A percentile compares a stretch with the other conserved stretches of the same genome.
These are phyloP conservation scores for Candida morakotiae DNA, from an alignment of 805 yeast species.

Conservation along the genomic window DNA sequence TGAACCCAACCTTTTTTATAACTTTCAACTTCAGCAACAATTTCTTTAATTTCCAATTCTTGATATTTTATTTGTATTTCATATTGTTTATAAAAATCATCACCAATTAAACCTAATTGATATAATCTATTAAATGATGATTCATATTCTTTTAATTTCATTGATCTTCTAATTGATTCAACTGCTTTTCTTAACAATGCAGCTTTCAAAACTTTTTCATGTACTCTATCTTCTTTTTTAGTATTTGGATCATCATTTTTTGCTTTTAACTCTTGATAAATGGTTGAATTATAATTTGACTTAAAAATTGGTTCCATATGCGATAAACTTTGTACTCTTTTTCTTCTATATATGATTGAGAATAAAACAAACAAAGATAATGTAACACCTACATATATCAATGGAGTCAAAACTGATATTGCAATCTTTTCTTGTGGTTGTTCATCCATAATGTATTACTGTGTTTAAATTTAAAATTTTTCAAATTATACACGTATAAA, in stretches of 20 bases:
- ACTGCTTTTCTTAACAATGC: conserved; percentile 62
- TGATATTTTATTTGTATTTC: conserved; percentile 72
- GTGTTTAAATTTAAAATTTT: conserved; percentile 3
- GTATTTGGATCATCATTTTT: conserved; percentile 36
- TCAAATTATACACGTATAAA: conserved; percentile 5
- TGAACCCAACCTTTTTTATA: conserved; percentile 79
- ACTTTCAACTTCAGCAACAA: conserved; percentile 69
- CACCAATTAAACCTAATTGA: conserved; percentile 88
- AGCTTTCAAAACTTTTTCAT: conserved; percentile 70
- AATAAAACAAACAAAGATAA: conserved; percentile 64
- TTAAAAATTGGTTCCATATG: conserved; percentile 70
- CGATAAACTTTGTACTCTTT: conserved; percentile 49
- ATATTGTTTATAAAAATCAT: conserved; percentile 77
- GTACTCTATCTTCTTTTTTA: conserved; percentile 49
- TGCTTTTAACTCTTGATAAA: conserved; percentile 57
- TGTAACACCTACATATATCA: conserved; percentile 69
- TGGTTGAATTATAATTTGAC: conserved; percentile 59
- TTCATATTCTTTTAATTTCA: conserved; percentile 77
- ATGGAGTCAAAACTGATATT: conserved; percentile 55
- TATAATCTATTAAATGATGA: conserved; percentile 66
- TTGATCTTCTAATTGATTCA: conserved; percentile 79
- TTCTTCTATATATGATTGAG: conserved; percentile 61
- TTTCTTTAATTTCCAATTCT: conserved; percentile 75
- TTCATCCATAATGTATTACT: conserved; percentile 8
- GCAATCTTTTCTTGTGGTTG: conserved; percentile 16